Base-by-base conservation (phyloP, 2,329 filamentous ascomycete species). In the Pseudonectria foliicola region DNA sequence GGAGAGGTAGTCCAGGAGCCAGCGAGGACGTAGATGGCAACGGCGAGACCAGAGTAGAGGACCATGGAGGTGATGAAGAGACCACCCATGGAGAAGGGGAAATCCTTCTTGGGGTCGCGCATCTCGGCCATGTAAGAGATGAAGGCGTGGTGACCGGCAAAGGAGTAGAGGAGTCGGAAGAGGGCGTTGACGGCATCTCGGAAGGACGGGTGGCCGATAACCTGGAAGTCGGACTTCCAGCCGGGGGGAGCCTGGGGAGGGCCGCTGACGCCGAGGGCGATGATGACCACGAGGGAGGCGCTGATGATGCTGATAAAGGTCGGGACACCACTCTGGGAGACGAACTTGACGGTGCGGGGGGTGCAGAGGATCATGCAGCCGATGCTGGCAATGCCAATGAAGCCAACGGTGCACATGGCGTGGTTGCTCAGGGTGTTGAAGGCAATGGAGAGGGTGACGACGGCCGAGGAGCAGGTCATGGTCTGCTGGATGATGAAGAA, bases 381-480 rank as follows among this genome's bases (percentile, higher is more conserved):
- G 27, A 77, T 55, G 4, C 75, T 74, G 6, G 75, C 68, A 35
- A 82, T 68, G 13, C 71, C 67, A n/a, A 73, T 70, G 54, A 80
- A 82, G 25, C 64, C 69, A 31, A 82, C 70, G 1, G 78, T 82
- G 60, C 79, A 82, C 10, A 75, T 51, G 12, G 64, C 62, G 49
- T 77, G 68, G 33, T 67, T 62, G n/a, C 70, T 72, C 56, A 82
- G 77, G 30, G 75, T 80, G 57, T 81, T 82, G 39, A 80, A 65
- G 48, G 78, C 81, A 49, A 79, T 72, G 25, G 77, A 71, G 29
- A 77, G 75, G 4, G 75, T 72, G 32, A 82, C 63, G 48, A 75
- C 77, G 53, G 80, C 76, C 43, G 80, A 67, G 25, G 73, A 18
- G 15, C 34, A 36, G 10, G 38, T 38, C 38, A 43, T 38, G 10